Base-by-base conservation (phyloP, 83 land plant species). In the Diphasiastrum complanatum region DNA sequence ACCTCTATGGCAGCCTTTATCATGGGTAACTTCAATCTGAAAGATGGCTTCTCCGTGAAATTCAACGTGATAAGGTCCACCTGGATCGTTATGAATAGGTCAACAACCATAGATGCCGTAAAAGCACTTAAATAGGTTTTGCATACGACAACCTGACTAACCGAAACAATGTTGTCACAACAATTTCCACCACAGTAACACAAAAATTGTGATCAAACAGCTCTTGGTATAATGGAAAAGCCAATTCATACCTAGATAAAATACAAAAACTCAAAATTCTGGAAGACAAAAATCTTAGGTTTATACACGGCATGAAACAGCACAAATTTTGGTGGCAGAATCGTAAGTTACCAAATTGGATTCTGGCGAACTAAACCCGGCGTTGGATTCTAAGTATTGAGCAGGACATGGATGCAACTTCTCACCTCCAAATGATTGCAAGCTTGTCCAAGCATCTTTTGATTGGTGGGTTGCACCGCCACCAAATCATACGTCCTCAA, bases 31-130 rank as follows among this genome's bases (percentile, higher is more conserved):
- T 77, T 85, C 78, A 85, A 64, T 18, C 79, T 75, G 47, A 89
- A 89, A 5, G 85, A 79, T 58, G 80, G 47, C 56, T 65, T 78
- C 49, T 74, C 77, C 18, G 75, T 58, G 35, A 85, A 83, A 67
- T 89, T 83, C 48, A 89, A 66, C 18, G 95, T 45, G 49, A 89
- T 88, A 37, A 88, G 38, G 61, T 85, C 95, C 50, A 88, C 84
- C 93, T 85, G 70, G 8, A 38, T 38, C 8, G 43, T 8, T 14
- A 38, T 8, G 43, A 8, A 49, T 5, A n/a, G n/a, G n/a, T n/a
- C n/a, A n/a, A n/a, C n/a, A n/a, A n/a, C n/a, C n/a, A n/a, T n/a
- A n/a, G n/a, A n/a, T n/a, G n/a, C n/a, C n/a, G n/a, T n/a, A n/a
- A n/a, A n/a, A n/a, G n/a, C n/a, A n/a, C n/a, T n/a, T n/a, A n/a